These are phyloP conservation scores for Colletotrichum tropicale DNA, from an alignment of 2,329 filamentous ascomycete species.

Conservation along the genomic window DNA sequence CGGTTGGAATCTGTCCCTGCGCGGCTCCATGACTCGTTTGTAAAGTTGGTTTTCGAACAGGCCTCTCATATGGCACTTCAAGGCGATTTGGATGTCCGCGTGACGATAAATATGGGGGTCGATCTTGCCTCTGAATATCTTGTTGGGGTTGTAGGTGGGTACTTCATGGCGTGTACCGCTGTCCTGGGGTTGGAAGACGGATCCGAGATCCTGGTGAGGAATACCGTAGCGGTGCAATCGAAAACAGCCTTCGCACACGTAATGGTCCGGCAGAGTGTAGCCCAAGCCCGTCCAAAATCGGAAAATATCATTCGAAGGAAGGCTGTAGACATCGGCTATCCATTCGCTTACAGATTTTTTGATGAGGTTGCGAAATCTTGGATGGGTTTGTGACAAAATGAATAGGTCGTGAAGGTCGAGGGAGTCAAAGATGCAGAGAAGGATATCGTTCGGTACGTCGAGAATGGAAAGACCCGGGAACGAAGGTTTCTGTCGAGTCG, in stretches of 20 bases:
- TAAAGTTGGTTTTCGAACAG: not conserved
- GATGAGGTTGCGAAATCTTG: accelerated
- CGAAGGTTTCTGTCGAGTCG: not conserved
- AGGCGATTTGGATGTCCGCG: not conserved
- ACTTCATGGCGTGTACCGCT: not conserved
- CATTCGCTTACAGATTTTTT: accelerated
- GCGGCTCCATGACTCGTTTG: not conserved
- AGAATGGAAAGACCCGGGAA: not conserved
- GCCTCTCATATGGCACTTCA: not conserved
- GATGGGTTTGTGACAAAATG: accelerated
- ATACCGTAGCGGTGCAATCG: not conserved
- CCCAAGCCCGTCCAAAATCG: not conserved
- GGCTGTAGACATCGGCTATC: accelerated
- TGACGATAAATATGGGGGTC: accelerated
- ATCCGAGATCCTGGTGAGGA: accelerated
- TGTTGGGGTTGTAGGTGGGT: not conserved
- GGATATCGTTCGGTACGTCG: not conserved
- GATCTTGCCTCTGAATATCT: accelerated
- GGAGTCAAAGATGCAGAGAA: not conserved
- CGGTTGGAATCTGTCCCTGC: not conserved
- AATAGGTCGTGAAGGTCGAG: not conserved
- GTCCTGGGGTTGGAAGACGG: accelerated
- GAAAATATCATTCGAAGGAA: not conserved
- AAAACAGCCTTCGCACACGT: not conserved
- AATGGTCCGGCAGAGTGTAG: not conserved